A percentile compares a stretch with the other conserved stretches of the same genome.
Evolutionary conservation across 257 asterid species (phyloP).

Genomic region (Salvia rosmarinus): DNA sequence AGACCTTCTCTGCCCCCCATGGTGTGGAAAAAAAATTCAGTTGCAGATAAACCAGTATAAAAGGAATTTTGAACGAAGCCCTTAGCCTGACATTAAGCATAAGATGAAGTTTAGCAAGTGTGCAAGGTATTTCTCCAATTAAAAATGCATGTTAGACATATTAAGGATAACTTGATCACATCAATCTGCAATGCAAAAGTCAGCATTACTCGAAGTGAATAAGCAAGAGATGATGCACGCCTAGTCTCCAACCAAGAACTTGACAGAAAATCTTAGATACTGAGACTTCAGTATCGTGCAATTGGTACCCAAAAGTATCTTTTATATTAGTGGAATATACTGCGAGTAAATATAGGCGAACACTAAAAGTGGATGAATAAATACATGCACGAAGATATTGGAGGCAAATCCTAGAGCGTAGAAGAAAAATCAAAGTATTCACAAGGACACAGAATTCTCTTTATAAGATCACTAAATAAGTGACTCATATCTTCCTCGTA

Average conservation of each 20-base stretch:
- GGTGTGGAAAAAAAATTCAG: slow-evolving; percentile 97
- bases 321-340: background rate
- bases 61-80: slow-evolving; percentile 97
- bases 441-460: background rate
- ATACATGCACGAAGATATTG: background rate
- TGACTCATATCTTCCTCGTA: background rate
- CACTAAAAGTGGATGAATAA: background rate
- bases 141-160: background rate
- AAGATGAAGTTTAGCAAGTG: slow-evolving; percentile 29
- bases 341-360: background rate
- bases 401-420: background rate
- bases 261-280: background rate
- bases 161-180: background rate
- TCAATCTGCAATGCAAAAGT: background rate
- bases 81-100: slow-evolving; percentile 67
- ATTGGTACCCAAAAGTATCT: background rate
- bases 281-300: background rate
- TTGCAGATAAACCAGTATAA: slow-evolving; percentile 83
- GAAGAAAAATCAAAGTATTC: background rate
- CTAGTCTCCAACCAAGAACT: background rate
- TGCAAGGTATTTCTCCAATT: slow-evolving; percentile 16
- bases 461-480: background rate
- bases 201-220: slow-evolving; percentile 5
- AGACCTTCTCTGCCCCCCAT: slow-evolving; percentile 99
- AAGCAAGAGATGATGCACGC: background rate